These are phyloP conservation scores for Ascochyta koolunga DNA, from an alignment of 2,329 filamentous ascomycete species.

Conservation along the genomic window DNA sequence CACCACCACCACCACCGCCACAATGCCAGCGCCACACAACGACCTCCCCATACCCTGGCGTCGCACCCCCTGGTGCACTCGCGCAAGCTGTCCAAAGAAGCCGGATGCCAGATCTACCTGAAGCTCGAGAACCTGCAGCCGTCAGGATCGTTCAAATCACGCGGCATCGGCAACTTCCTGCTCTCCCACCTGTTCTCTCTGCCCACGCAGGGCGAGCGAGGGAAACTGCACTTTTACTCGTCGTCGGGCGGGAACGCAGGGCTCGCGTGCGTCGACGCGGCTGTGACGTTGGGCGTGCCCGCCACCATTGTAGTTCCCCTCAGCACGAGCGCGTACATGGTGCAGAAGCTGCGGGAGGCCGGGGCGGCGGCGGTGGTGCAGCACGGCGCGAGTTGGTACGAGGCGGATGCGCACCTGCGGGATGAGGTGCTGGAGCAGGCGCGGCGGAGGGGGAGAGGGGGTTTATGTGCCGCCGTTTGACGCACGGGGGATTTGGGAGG, in stretches of 20 bases:
- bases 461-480: slow-evolving; percentile 74
- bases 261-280: slow-evolving; percentile 75
- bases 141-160: slow-evolving; percentile 80
- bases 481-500: slow-evolving; percentile 67
- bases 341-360: slow-evolving; percentile 68
- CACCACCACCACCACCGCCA: neutral
- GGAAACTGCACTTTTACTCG: slow-evolving; percentile 71
- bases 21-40: neutral
- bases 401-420: slow-evolving; percentile 70
- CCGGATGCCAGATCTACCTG: slow-evolving; percentile 77
- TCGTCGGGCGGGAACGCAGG: slow-evolving; percentile 82
- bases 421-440: slow-evolving; percentile 56
- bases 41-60: slow-evolving; percentile 59
- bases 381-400: slow-evolving; percentile 67
- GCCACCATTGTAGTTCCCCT: slow-evolving; percentile 75
- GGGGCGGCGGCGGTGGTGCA: slow-evolving; percentile 70
- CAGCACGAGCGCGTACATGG: slow-evolving; percentile 69
- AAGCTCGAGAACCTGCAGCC: slow-evolving; percentile 85
- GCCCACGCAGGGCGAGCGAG: slow-evolving; percentile 20
- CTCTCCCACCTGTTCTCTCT: slow-evolving; percentile 50
- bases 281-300: slow-evolving; percentile 63
- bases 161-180: slow-evolving; percentile 72
- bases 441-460: slow-evolving; percentile 10
- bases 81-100: slow-evolving; percentile 66
- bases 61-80: slow-evolving; percentile 72